These are phyloP conservation scores for Helichrysum umbraculigerum DNA, from an alignment of 129 eudicot species.

Conservation along the genomic window DNA sequence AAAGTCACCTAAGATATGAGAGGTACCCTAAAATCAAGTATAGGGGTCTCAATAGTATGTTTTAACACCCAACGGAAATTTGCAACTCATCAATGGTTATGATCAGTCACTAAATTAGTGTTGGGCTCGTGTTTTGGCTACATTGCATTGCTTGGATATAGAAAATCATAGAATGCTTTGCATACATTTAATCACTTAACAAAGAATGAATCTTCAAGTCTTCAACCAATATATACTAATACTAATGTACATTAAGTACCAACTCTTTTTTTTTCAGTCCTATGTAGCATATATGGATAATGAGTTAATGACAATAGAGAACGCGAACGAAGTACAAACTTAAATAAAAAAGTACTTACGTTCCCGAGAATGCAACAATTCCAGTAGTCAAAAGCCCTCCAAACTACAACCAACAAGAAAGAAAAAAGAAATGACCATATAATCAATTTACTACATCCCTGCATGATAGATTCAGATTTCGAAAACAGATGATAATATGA, in stretches of 20 bases:
- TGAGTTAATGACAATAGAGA: not conserved
- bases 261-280: not conserved
- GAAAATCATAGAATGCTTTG: not conserved
- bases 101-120: not conserved
- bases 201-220: not conserved
- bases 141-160: not conserved
- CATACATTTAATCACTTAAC: not conserved
- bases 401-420: slow-evolving; percentile 46
- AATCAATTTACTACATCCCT: too few relatives aligned
- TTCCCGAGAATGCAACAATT: slow-evolving; percentile 85
- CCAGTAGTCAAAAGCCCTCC: slow-evolving; percentile 87
- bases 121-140: not conserved
- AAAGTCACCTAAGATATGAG: too few relatives aligned
- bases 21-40: too few relatives aligned
- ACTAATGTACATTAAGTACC: not conserved
- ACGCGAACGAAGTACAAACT: slow-evolving; percentile 10
- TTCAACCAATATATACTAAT: not conserved
- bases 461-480: too few relatives aligned
- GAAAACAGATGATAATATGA: too few relatives aligned
- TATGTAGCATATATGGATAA: not conserved
- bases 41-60: too few relatives aligned
- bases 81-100: not conserved
- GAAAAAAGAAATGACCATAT: not conserved
- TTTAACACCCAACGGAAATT: not conserved
- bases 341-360: slow-evolving; percentile 47